phyloP scores from a whole-genome alignment of 306 rosid species.

The Cicer judaicum region DNA sequence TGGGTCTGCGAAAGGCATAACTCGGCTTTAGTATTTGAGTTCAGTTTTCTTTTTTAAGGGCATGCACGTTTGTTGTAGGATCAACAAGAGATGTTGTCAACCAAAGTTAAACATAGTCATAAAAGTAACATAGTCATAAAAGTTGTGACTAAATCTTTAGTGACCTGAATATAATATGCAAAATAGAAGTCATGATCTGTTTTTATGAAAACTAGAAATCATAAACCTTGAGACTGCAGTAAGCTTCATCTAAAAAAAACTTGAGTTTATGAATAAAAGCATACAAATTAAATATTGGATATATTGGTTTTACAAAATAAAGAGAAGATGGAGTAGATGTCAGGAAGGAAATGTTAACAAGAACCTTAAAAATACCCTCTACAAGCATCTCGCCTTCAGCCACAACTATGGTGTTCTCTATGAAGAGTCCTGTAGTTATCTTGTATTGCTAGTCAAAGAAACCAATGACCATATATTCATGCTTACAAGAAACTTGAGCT shows the following conservation, averaged over 20 bases:
- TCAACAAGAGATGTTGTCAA: background rate
- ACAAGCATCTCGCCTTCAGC: constrained; percentile 95
- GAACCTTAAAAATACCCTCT: constrained; percentile 83
- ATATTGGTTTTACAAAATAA: constrained; percentile 16
- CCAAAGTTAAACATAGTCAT: constrained; percentile 18
- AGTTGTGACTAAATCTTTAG: background rate
- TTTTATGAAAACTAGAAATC: constrained; percentile 7
- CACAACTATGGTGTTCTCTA: constrained; percentile 92
- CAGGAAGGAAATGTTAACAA: constrained; percentile 39
- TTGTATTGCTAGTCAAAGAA: constrained; percentile 84
- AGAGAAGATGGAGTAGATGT: constrained; percentile 13
- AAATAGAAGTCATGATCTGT: constrained; percentile 2
- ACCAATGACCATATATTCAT: constrained; percentile 29
- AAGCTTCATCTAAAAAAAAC: background rate
- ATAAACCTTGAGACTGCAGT: constrained; percentile 7
- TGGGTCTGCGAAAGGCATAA: background rate
- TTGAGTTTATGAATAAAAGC: constrained; percentile 3
- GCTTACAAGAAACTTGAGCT: constrained; percentile 30
- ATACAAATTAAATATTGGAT: constrained; percentile 13
- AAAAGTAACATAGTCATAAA: too few relatives aligned
- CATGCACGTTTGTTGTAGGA: constrained; percentile 16
- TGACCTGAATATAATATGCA: background rate
- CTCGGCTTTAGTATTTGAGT: constrained; percentile 26
- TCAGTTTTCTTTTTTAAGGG: constrained; percentile 25
- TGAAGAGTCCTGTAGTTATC: constrained; percentile 92